A percentile compares a stretch with the other conserved stretches of the same genome.
Evolutionary conservation across 192 early-diverging fungal species (phyloP).

Genomic region (Martensiomyces pterosporus): DNA sequence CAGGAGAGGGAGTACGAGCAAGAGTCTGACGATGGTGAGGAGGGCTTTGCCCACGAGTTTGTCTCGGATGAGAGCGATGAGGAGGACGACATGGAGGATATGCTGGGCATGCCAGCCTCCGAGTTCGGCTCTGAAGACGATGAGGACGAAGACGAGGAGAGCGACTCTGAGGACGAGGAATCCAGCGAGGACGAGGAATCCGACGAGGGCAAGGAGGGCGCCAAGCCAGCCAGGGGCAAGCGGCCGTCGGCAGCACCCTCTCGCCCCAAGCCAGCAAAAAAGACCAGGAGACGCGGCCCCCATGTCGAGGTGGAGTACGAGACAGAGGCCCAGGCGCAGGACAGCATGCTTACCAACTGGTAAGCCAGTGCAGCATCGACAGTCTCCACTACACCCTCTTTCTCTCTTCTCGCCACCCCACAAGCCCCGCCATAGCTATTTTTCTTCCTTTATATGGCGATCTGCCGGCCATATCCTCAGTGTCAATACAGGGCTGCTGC

Average conservation of each 20-base stretch:
- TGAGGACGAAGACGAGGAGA: constrained; percentile 51
- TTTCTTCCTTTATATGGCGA: too few relatives aligned
- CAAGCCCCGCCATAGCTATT: too few relatives aligned
- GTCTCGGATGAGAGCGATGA: constrained; percentile 42
- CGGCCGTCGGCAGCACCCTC: constrained; percentile 23
- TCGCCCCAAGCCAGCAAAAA: constrained; percentile 35
- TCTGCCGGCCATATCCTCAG: too few relatives aligned
- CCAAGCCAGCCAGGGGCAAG: constrained; percentile 26
- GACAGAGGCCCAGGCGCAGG: constrained; percentile 30
- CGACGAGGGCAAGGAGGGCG: constrained; percentile 49
- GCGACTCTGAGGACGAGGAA: constrained; percentile 8
- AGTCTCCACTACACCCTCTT: too few relatives aligned
- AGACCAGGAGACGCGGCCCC: constrained; percentile 43
- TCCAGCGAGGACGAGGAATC: constrained; percentile 58
- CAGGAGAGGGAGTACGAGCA: constrained; percentile 45
- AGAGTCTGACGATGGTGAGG: constrained; percentile 47
- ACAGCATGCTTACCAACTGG: constrained; percentile 43
- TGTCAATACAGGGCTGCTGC: too few relatives aligned
- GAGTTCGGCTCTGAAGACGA: constrained; percentile 62
- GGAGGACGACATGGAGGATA: constrained; percentile 44
- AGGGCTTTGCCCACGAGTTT: constrained; percentile 54
- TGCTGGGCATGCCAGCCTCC: constrained; percentile 30
- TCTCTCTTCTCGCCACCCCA: too few relatives aligned
- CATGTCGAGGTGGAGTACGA: constrained; percentile 61
- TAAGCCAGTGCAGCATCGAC: constrained; percentile 1